Evolutionary conservation across 805 yeast species (phyloP).

Genomic region (Cyberlindnera veronae): DNA sequence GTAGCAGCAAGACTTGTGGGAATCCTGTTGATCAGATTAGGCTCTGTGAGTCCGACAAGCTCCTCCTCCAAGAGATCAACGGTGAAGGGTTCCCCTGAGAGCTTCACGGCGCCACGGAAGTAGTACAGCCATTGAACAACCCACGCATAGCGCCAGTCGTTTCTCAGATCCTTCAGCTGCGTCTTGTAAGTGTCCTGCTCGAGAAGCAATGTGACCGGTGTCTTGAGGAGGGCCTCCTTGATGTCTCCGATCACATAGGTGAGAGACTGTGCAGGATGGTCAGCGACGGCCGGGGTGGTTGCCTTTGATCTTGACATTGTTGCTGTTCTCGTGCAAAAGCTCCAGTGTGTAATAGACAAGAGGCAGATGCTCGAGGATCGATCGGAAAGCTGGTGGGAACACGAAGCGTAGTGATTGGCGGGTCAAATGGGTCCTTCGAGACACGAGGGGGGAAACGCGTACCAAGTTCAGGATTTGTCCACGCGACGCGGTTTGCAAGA

Average conservation of each 20-base stretch:
- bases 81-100: constrained; percentile 52
- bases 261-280: constrained; percentile 29
- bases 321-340: too few relatives aligned
- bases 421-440: too few relatives aligned
- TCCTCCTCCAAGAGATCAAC: constrained; percentile 58
- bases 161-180: constrained; percentile 32
- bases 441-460: too few relatives aligned
- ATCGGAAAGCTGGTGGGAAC: too few relatives aligned
- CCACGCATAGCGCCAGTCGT: constrained; percentile 35
- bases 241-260: constrained; percentile 32
- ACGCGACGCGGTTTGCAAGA: too few relatives aligned
- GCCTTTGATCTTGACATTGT: constrained; percentile 22
- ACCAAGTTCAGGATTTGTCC: too few relatives aligned
- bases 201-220: constrained; percentile 36
- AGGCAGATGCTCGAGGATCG: too few relatives aligned
- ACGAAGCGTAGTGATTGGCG: too few relatives aligned
- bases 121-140: constrained; percentile 54
- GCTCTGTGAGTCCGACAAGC: constrained; percentile 42
- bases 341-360: too few relatives aligned
- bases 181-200: constrained; percentile 35
- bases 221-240: constrained; percentile 33
- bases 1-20: constrained; percentile 28
- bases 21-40: constrained; percentile 40
- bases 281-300: constrained; percentile 17
- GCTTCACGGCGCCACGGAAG: constrained; percentile 47